Evolutionary conservation across 1,139 yeast species (phyloP), one percentile per base, ranked within the genome.

Genomic region (Oligophagozyma castellii): DNA sequence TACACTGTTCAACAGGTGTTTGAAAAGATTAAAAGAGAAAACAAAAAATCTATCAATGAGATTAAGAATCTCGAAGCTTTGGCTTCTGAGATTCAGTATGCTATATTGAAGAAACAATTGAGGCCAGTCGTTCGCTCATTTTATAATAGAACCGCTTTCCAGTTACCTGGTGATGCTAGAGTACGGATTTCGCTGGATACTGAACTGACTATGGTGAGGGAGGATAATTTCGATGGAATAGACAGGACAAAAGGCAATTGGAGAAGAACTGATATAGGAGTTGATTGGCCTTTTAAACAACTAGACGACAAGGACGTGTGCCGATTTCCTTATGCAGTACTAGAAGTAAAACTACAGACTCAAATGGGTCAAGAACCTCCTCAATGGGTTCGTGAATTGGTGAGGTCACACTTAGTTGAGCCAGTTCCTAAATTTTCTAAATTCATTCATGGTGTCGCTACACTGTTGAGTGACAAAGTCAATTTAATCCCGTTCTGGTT

Each of bases 301-400:
- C 64, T 89, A 32, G 72, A 86, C 2, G 89, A 78, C 26, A 65
- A 68, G 39, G 98, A 89, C 51, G 72, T 78, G 30, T 89, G 89
- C 49, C 67, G 95, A 46, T 89, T 89, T 60, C 98, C 98, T 10
- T 89, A 89, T 55, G 98, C 98, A 1, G 95, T 89, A 27, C 65
- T 89, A 42, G 98, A 89, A 60, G 98, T 89, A 35, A 89, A 89
- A 58, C 67, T 89, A 41, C 98, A 89, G 59, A 89, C 98, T 5
- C 98, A 89, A 60, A 53, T 89, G 59, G 98, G 98, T 32, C 98
- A 89, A 60, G 98, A 89, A 55, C 98, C 98, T 23, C 98, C 98
- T 11, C 74, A 70, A 39, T 89, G 98, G 98, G 93, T 89, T 26
- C 72, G 93, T 43, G 95, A 89, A 42, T 68, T 89, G 52, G 84